Evolutionary conservation across 768 basidiomycete species (phyloP).

Genomic region (Amanita rubescens): DNA sequence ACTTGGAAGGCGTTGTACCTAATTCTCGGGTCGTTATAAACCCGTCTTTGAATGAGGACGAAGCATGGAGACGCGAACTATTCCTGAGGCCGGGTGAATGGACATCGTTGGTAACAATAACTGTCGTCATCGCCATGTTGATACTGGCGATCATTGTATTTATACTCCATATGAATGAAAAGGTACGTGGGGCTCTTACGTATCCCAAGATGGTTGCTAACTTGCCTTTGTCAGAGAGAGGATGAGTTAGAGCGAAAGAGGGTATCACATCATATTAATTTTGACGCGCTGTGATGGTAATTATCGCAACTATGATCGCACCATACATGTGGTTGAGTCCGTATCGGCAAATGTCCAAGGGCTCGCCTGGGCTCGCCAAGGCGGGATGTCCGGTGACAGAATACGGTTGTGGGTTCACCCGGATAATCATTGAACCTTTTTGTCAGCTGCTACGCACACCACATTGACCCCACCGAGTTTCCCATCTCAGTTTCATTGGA

Average conservation of each 20-base stretch:
- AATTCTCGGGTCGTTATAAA: conserved; percentile 96
- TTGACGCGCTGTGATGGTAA: conserved; percentile 72
- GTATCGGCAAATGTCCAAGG: background rate
- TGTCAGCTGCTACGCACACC: background rate
- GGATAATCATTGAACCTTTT: background rate
- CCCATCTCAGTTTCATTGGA: too few relatives aligned
- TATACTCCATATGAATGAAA: conserved; percentile 85
- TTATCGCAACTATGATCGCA: background rate
- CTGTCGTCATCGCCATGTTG: conserved; percentile 65
- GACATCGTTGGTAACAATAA: conserved; percentile 96
- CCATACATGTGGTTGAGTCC: background rate
- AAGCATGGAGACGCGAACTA: conserved; percentile 79
- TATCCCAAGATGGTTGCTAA: conserved; percentile 3
- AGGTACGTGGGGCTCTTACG: conserved; percentile 44
- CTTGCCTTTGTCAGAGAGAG: conserved; percentile 54
- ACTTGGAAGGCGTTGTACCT: conserved; percentile 95
- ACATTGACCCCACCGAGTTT: too few relatives aligned
- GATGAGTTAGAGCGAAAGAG: conserved; percentile 87
- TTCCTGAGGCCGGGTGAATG: conserved; percentile 93
- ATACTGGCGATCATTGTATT: conserved; percentile 78
- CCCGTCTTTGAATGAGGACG: conserved; percentile 52
- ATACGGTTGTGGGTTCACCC: background rate
- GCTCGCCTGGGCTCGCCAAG: background rate
- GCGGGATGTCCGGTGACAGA: background rate
- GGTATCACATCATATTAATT: conserved; percentile 94